Percentiles rank a stretch among this genome's conserved stretches.
Evolutionary conservation across 139 green algal genomes (phyloP).

Genomic region (Chlorella sp.): DNA sequence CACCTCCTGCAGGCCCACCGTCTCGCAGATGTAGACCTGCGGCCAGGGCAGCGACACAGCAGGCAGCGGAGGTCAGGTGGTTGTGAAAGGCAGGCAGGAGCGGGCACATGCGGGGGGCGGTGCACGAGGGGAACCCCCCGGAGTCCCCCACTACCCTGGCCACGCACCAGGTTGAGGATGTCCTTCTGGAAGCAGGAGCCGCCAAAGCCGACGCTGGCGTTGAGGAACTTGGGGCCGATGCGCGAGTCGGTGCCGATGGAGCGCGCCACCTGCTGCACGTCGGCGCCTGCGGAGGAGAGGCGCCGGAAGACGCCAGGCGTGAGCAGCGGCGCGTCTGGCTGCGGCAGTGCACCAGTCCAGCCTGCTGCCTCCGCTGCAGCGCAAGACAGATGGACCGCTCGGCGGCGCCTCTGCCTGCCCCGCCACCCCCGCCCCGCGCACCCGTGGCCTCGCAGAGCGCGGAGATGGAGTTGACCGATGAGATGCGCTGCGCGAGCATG

Average conservation of each 20-base stretch:
- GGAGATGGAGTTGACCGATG: conserved; percentile 98
- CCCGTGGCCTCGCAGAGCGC: conserved; percentile 96
- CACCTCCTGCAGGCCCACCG: conserved; percentile 89
- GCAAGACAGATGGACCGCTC: no score
- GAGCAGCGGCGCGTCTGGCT: not conserved
- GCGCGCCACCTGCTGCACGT: conserved; percentile 90
- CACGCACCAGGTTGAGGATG: conserved; percentile 97
- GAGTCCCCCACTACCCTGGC: no score
- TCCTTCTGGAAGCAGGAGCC: conserved; percentile 99
- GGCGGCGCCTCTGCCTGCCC: no score
- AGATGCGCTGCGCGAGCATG: conserved; percentile 98
- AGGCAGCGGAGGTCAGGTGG: no score
- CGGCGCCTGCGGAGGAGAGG: conserved; percentile 64
- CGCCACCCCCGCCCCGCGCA: no score
- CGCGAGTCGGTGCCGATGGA: conserved; percentile 95
- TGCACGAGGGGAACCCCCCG: not conserved
- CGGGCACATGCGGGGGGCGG: conserved; percentile 41
- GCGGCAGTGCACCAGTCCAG: not conserved
- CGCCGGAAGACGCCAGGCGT: no score
- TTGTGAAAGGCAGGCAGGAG: conserved; percentile 98
- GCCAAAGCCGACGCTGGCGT: conserved; percentile 97
- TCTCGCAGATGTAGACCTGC: conserved; percentile 98
- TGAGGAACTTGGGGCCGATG: conserved; percentile 98
- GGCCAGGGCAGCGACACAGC: no score
- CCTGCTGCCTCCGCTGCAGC: not conserved